Base-by-base conservation (phyloP, 768 basidiomycete genomes). In the Mycena vulgaris region DNA sequence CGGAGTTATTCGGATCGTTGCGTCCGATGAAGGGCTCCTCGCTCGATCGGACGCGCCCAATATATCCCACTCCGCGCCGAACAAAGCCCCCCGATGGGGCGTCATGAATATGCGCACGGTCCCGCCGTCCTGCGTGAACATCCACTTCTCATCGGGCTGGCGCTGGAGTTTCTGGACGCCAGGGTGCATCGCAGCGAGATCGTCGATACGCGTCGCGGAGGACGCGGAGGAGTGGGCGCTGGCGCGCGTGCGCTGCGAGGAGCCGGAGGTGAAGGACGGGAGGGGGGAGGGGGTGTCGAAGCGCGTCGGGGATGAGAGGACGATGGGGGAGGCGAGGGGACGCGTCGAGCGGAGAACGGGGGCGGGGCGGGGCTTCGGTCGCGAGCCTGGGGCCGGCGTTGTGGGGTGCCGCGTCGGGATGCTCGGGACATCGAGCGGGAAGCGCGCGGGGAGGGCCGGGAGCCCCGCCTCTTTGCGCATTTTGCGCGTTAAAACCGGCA, bases 401-500 rank as follows among this genome's bases (percentile, higher is more conserved):
- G 31, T 8, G 21, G 64, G 21, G 10, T 40, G 37, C 5, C 57
- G 39, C 0, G 31, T 48, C 19, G 58, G 17, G 19, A 62, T 48
- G 0, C 21, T 65, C 21, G 63, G 69, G 1, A 60, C 69, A 31
- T 65, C 63, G 51, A 37, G 13, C 8, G 69, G 63, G 19, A 65
- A 70, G 27, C 30, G 63, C 3, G 51, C 10, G 2, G 69, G 63
- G 25, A 70, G 69, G 33, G 17, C 58, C 1, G 69, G 69, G 6
- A 70, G 69, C 0, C 58, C 51, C 30, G 69, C 69, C 11, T 35
- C 45, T 27, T 62, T 70, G 14, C 58, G 31, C 69, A 70, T 70
- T 30, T 40, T 65, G 31, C 69, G 69, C 35, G 69, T 70, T 28
- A 61, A n/a, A 13, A 66, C 69, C n/a, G 69, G 42, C 69, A 70